These are phyloP conservation scores for Rhodomyrtus psidioides DNA, from an alignment of 441 rosid species.

Conservation along the genomic window DNA sequence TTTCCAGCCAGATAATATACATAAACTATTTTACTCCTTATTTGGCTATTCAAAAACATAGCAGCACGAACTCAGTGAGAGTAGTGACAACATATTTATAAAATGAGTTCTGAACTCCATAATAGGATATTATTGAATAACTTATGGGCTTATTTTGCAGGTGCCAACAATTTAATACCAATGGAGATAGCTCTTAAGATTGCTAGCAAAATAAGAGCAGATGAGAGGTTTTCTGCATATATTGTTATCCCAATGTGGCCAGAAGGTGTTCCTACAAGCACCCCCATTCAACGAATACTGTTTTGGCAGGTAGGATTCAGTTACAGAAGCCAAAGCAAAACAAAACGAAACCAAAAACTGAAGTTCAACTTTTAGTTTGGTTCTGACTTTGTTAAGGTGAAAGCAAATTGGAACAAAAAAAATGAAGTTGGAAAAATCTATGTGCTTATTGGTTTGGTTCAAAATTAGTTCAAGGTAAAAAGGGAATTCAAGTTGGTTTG, in stretches of 20 bases:
- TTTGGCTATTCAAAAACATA: background rate
- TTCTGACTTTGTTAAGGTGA: background rate
- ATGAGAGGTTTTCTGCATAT: slow-evolving; percentile 60
- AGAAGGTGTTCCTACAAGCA: slow-evolving; percentile 51
- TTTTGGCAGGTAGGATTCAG: slow-evolving; percentile 56
- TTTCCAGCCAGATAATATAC: background rate
- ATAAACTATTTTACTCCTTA: background rate
- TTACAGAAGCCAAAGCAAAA: background rate
- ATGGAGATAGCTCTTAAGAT: slow-evolving; percentile 70
- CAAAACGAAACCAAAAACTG: background rate
- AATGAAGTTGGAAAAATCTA: background rate
- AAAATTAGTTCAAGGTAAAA: background rate
- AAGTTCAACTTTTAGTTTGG: background rate
- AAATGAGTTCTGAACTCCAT: background rate
- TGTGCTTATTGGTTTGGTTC: background rate
- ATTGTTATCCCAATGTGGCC: slow-evolving; percentile 81
- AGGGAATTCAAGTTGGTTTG: background rate
- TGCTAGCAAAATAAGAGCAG: slow-evolving; percentile 55
- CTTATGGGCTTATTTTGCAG: slow-evolving; percentile 18
- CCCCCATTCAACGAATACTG: slow-evolving; percentile 46
- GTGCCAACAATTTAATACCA: slow-evolving; percentile 70
- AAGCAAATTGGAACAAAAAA: background rate
- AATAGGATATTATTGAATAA: background rate
- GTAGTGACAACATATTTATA: background rate
- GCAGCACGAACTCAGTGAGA: background rate